Evolutionary conservation across 1,284 basidiomycete species (phyloP).

Genomic region (Amylostereum chailletii): DNA sequence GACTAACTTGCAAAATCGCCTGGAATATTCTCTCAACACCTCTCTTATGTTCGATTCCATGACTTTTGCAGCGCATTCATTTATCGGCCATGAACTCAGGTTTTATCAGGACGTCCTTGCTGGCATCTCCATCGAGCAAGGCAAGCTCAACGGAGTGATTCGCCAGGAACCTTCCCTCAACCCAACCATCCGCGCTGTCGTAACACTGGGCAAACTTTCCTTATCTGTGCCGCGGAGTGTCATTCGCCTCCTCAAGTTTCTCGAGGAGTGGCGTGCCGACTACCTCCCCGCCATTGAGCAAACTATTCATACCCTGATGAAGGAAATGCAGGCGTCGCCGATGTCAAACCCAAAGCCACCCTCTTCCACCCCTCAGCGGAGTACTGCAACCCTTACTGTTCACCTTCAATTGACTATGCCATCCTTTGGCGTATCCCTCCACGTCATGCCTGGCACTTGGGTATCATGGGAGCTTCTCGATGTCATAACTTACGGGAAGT

Average conservation of each 20-base stretch:
- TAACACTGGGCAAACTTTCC: conserved; percentile 35
- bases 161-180: conserved; percentile 34
- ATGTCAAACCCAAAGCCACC: conserved; percentile 17
- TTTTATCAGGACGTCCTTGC: conserved; percentile 50
- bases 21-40: conserved; percentile 36
- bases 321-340: conserved; percentile 36
- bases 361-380: conserved; percentile 12
- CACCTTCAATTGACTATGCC: conserved; percentile 44
- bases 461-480: conserved; percentile 60
- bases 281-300: conserved; percentile 66
- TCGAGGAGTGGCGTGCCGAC: conserved; percentile 73
- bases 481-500: conserved; percentile 37
- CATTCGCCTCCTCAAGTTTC: conserved; percentile 64
- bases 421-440: conserved; percentile 49
- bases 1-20: conserved; percentile 11
- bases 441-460: conserved; percentile 82
- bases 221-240: conserved; percentile 71
- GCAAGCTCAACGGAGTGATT: conserved; percentile 35
- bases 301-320: conserved; percentile 53
- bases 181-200: conserved; percentile 32
- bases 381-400: conserved; percentile 21
- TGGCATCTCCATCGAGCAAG: conserved; percentile 37
- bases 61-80: conserved; percentile 50
- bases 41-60: conserved; percentile 39
- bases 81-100: conserved; percentile 25